phyloP scores from a whole-genome alignment of 2,329 filamentous ascomycete genomes.

The Epicoccum nigrum region DNA sequence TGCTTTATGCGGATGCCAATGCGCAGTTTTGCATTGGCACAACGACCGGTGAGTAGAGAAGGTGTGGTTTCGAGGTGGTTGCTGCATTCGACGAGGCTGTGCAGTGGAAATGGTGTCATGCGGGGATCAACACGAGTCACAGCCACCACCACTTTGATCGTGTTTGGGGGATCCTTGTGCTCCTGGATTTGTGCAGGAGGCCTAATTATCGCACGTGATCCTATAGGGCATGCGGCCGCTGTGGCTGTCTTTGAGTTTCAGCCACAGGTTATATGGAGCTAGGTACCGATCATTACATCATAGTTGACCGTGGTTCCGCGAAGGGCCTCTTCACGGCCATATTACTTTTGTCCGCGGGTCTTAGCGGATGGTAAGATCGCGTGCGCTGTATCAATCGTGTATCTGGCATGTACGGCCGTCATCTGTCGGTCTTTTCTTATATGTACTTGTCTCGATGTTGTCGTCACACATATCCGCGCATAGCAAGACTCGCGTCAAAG shows the following conservation, averaged over 20 bases:
- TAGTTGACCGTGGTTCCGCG: constrained; percentile 10
- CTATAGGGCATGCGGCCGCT: neutral
- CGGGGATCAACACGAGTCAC: neutral
- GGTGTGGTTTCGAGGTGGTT: neutral
- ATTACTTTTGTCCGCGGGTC: constrained; percentile 9
- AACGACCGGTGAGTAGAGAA: neutral
- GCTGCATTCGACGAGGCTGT: constrained; percentile 8
- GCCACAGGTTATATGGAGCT: neutral
- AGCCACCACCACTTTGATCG: constrained; percentile 2
- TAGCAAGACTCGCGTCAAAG: constrained; percentile 20
- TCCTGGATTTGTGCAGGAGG: neutral
- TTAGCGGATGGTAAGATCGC: constrained; percentile 18
- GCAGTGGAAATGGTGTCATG: neutral
- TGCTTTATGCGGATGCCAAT: neutral
- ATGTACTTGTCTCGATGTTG: constrained; percentile 8
- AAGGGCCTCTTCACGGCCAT: constrained; percentile 9
- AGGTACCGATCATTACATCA: constrained; percentile 14
- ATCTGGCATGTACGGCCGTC: neutral
- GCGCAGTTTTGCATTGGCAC: neutral
- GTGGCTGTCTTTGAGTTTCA: constrained; percentile 3
- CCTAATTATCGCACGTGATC: constrained; percentile 11
- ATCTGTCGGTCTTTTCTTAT: neutral
- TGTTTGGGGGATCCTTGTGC: neutral
- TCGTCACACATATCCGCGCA: constrained; percentile 16
- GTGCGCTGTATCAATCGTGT: constrained; percentile 5